Percentiles rank a stretch among this genome's conserved stretches.
phyloP scores from a whole-genome alignment of 257 asterid species.

The Capsicum chinense region DNA sequence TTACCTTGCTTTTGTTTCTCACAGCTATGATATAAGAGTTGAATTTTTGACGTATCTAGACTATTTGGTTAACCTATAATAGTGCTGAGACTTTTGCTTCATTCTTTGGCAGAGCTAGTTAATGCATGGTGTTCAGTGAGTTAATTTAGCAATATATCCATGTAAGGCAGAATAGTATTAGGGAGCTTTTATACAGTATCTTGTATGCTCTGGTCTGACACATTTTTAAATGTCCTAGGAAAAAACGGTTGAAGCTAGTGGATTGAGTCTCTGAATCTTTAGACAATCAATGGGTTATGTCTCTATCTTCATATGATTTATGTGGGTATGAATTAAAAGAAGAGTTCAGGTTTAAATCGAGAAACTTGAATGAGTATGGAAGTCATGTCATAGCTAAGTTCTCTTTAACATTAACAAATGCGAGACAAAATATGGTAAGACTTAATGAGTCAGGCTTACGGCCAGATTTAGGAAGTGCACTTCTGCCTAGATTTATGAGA shows the following conservation, averaged over 20 bases:
- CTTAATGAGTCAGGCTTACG: neutral
- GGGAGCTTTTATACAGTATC: neutral
- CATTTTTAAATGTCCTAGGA: neutral
- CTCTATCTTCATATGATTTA: neutral
- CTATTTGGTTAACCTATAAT: neutral
- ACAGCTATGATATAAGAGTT: neutral
- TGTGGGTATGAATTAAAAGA: neutral
- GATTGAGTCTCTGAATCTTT: no score
- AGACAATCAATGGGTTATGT: no score
- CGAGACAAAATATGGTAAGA: neutral
- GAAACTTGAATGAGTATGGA: neutral
- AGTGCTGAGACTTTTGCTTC: neutral
- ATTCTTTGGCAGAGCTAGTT: neutral
- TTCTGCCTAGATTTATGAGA: neutral
- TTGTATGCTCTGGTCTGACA: neutral
- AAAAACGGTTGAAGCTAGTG: no score
- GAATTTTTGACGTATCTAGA: neutral
- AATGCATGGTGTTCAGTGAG: neutral
- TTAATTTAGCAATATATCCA: neutral
- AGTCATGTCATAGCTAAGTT: neutral
- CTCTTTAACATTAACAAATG: neutral
- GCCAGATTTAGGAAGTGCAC: neutral
- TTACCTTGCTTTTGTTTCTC: neutral
- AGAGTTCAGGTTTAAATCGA: neutral
- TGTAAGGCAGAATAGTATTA: neutral